phyloP scores from a whole-genome alignment of 306 rosid species.

The Crotalaria pallida region DNA sequence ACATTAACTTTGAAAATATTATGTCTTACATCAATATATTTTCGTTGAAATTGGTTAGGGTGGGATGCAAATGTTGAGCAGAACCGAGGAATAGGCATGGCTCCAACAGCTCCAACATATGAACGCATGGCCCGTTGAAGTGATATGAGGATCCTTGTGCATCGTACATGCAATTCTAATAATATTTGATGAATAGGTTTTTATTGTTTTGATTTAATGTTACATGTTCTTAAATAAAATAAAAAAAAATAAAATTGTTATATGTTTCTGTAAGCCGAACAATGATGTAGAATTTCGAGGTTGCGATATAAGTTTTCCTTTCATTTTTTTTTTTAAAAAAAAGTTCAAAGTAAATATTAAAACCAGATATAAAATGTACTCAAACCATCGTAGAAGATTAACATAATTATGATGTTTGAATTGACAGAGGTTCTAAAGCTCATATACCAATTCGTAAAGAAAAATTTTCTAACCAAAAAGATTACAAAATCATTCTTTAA shows the following conservation, averaged over 20 bases:
- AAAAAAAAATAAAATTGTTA: neutral
- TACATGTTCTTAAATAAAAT: neutral
- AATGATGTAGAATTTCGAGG: neutral
- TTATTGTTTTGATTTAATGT: neutral
- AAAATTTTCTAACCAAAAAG: too few species aligned
- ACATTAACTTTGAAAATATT: too few species aligned
- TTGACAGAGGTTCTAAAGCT: too few species aligned
- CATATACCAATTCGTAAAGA: too few species aligned
- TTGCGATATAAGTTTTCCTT: neutral
- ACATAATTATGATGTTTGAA: too few species aligned
- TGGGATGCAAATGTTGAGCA: slow-evolving; percentile 36
- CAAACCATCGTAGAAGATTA: too few species aligned
- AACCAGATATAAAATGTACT: too few species aligned
- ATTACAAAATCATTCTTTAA: too few species aligned
- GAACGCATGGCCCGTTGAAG: slow-evolving; percentile 24
- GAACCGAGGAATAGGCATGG: neutral
- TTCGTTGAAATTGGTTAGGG: slow-evolving; percentile 18
- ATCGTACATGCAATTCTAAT: neutral
- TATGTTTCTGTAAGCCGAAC: neutral
- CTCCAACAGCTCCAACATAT: slow-evolving; percentile 2
- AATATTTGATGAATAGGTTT: neutral
- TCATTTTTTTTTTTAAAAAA: neutral
- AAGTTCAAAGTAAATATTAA: too few species aligned
- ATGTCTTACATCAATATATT: neutral
- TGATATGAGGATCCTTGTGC: neutral